Evolutionary conservation across 345 rosid species (phyloP).

Genomic region (Geranium brycei): DNA sequence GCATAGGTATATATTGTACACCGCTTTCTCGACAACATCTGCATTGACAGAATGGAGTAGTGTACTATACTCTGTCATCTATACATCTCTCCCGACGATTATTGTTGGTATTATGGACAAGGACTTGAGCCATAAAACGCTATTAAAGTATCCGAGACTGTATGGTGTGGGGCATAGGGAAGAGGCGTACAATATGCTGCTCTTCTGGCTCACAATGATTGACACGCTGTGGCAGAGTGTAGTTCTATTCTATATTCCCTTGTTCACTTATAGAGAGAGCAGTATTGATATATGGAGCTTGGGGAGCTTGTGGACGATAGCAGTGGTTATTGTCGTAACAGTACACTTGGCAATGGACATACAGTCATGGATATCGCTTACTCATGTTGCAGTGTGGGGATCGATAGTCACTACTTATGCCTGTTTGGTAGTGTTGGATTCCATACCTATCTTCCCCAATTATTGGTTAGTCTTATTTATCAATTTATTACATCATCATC

Average conservation of each 20-base stretch:
- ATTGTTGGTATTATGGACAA: slow-evolving; percentile 65
- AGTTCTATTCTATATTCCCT: slow-evolving; percentile 47
- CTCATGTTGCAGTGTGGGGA: slow-evolving; percentile 68
- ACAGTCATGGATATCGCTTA: slow-evolving; percentile 45
- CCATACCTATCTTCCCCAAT: slow-evolving; percentile 57
- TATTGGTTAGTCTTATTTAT: slow-evolving; percentile 39
- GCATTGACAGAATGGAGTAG: slow-evolving; percentile 83
- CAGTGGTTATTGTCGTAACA: slow-evolving; percentile 62
- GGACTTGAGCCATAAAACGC: slow-evolving; percentile 60
- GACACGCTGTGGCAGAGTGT: slow-evolving; percentile 78
- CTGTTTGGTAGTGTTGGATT: slow-evolving; percentile 56
- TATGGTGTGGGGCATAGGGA: slow-evolving; percentile 64
- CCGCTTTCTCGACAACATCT: slow-evolving; percentile 66
- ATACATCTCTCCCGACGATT: slow-evolving; percentile 65
- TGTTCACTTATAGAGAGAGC: slow-evolving; percentile 39
- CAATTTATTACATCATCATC: no score
- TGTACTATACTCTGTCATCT: slow-evolving; percentile 60
- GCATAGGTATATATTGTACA: slow-evolving; percentile 54
- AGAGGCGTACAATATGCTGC: slow-evolving; percentile 55
- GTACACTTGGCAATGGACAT: slow-evolving; percentile 70
- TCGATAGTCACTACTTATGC: slow-evolving; percentile 46
- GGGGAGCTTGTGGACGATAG: slow-evolving; percentile 70
- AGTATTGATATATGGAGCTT: slow-evolving; percentile 66
- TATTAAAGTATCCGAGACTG: slow-evolving; percentile 48
- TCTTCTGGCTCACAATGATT: slow-evolving; percentile 64